Evolutionary conservation across 441 rosid genomes (phyloP).

Genomic region (Isatis lusitanica): DNA sequence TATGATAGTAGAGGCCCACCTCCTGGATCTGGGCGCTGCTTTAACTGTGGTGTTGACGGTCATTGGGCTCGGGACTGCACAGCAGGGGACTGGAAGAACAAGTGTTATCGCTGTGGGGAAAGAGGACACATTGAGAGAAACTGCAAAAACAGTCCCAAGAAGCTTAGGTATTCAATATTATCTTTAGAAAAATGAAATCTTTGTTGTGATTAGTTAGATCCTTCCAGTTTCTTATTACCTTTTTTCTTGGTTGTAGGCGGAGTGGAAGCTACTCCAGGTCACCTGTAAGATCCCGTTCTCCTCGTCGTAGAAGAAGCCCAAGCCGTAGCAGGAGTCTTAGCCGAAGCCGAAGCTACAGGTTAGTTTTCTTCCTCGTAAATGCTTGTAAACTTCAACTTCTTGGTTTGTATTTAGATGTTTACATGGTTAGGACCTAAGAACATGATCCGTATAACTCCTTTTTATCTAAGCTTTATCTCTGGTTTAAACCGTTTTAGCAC

Average conservation of each 20-base stretch:
- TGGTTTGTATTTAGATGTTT: background rate
- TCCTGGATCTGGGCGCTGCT: constrained; percentile 77
- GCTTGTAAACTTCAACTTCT: background rate
- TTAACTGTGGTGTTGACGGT: constrained; percentile 75
- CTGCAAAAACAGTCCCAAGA: constrained; percentile 69
- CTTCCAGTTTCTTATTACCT: constrained; percentile 3
- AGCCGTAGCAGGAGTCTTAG: constrained; percentile 69
- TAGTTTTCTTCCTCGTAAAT: background rate
- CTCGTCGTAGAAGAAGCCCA: constrained; percentile 70
- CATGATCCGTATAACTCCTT: background rate
- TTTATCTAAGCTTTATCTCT: constrained; percentile 10
- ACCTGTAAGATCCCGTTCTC: constrained; percentile 56
- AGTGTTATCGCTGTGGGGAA: constrained; percentile 81
- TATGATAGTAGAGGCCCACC: constrained; percentile 65
- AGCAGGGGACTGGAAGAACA: constrained; percentile 84
- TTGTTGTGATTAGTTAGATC: background rate
- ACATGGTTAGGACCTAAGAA: background rate
- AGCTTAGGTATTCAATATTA: constrained; percentile 45
- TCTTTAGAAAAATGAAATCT: background rate
- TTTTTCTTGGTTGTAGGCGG: constrained; percentile 36
- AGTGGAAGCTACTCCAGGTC: constrained; percentile 54
- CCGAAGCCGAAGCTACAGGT: constrained; percentile 57
- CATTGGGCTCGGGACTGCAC: constrained; percentile 87
- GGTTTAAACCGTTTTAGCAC: background rate
- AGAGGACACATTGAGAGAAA: constrained; percentile 76